A percentile compares a stretch with the other conserved stretches of the same genome.
Evolutionary conservation across 2,329 filamentous ascomycete species (phyloP).

Genomic region (Passalora sequoiae): DNA sequence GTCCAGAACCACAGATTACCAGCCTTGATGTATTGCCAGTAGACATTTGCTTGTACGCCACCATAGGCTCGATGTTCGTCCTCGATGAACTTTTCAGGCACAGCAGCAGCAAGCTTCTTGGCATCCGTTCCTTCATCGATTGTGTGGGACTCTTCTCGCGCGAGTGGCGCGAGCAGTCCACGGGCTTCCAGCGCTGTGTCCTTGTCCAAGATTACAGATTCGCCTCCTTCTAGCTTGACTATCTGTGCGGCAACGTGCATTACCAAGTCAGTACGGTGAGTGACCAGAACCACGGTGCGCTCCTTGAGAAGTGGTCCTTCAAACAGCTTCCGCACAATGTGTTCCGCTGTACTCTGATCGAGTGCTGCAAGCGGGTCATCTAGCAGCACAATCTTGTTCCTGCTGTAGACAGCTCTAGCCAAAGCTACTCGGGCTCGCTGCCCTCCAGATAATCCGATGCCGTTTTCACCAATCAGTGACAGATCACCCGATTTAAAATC

Average conservation of each 20-base stretch:
- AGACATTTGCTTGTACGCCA: slow-evolving; percentile 68
- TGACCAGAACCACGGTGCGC: slow-evolving; percentile 56
- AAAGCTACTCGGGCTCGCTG: slow-evolving; percentile 46
- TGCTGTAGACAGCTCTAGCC: slow-evolving; percentile 45
- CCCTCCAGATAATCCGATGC: slow-evolving; percentile 45
- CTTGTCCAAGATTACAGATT: slow-evolving; percentile 36
- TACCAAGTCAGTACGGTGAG: slow-evolving; percentile 66
- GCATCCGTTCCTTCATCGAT: slow-evolving; percentile 27
- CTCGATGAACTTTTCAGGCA: slow-evolving; percentile 71
- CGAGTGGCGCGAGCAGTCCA: background rate
- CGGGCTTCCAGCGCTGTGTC: slow-evolving; percentile 15
- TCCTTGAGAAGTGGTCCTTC: slow-evolving; percentile 50
- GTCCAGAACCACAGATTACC: slow-evolving; percentile 71
- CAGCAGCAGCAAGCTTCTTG: slow-evolving; percentile 46
- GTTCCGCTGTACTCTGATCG: slow-evolving; percentile 59
- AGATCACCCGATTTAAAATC: slow-evolving; percentile 61
- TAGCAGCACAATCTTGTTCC: slow-evolving; percentile 43
- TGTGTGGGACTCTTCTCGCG: slow-evolving; percentile 4
- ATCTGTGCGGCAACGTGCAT: slow-evolving; percentile 67
- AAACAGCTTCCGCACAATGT: slow-evolving; percentile 55
- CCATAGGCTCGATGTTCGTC: slow-evolving; percentile 71
- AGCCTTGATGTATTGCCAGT: slow-evolving; percentile 80
- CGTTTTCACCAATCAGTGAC: slow-evolving; percentile 46
- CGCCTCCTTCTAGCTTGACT: slow-evolving; percentile 62
- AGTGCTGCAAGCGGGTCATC: slow-evolving; percentile 47